A percentile compares a stretch with the other conserved stretches of the same genome.
phyloP scores from a whole-genome alignment of 2,329 filamentous ascomycete genomes.

The Trichoderma asperellum region DNA sequence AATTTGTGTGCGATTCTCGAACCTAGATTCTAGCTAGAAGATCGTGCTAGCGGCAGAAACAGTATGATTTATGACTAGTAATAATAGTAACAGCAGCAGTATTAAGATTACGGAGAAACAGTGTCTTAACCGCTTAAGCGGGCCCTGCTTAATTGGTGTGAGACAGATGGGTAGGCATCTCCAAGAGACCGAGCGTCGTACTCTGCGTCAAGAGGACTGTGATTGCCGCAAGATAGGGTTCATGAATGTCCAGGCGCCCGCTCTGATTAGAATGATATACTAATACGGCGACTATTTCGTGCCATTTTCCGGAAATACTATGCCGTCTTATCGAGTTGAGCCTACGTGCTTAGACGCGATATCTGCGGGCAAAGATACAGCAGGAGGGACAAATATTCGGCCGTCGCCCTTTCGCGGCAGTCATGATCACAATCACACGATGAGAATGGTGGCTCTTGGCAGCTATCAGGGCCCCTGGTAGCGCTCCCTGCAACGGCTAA shows the following conservation, averaged over 20 bases:
- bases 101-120: background rate
- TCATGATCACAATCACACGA: background rate
- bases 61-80: background rate
- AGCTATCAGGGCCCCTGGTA: background rate
- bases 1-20: background rate
- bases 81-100: background rate
- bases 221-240: background rate
- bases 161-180: background rate
- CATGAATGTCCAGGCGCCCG: background rate
- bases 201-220: background rate
- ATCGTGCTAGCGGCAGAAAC: background rate
- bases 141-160: background rate
- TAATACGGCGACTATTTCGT: background rate
- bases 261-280: background rate
- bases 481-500: background rate
- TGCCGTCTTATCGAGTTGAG: slow-evolving; percentile 5
- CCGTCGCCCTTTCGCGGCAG: background rate
- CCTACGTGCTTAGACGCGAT: background rate
- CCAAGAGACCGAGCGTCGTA: background rate
- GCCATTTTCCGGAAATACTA: background rate
- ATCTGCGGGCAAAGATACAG: background rate
- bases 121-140: background rate
- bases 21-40: background rate
- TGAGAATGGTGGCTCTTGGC: background rate
- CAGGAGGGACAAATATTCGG: background rate